Conservation (phyloP, 2,329 filamentous ascomycete genomes). For the Fusarium coicis region DNA sequence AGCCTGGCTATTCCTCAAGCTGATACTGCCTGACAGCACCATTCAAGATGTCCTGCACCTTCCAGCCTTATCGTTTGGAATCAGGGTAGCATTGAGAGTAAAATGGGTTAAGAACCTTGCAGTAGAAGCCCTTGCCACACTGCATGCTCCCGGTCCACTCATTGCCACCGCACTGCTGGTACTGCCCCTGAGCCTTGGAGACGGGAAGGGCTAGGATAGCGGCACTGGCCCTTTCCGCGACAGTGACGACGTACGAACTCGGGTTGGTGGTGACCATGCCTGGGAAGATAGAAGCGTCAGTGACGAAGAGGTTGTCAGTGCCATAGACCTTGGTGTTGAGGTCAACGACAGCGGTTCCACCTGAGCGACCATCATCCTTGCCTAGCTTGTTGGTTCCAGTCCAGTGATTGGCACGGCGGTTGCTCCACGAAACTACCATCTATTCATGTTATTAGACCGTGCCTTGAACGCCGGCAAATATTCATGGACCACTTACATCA, state of each 20-base stretch:
- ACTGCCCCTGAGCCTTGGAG: constrained; percentile 1
- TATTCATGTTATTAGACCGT: not conserved
- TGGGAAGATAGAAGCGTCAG: constrained; percentile 8
- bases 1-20: not conserved
- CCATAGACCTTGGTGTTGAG: constrained; percentile 18
- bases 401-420: constrained; percentile 18
- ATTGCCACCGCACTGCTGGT: constrained; percentile 6
- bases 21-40: not conserved
- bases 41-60: fast-evolving
- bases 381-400: constrained; percentile 17
- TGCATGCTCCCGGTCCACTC: constrained; percentile 12
- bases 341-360: constrained; percentile 12
- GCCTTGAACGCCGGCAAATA: fast-evolving
- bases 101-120: not conserved
- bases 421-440: constrained; percentile 19
- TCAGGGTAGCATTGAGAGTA: constrained; percentile 14
- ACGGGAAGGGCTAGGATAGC: constrained; percentile 8
- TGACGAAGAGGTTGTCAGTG: constrained; percentile 12
- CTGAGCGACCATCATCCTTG: constrained; percentile 10
- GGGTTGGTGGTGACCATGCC: constrained; percentile 13
- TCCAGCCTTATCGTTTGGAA: not conserved
- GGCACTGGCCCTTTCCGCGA: constrained; percentile 2
- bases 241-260: constrained; percentile 1
- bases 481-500: not conserved
- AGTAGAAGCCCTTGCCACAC: constrained; percentile 6